These are phyloP conservation scores for Fraxinus ornus DNA, from an alignment of 305 asterid species.

Conservation along the genomic window DNA sequence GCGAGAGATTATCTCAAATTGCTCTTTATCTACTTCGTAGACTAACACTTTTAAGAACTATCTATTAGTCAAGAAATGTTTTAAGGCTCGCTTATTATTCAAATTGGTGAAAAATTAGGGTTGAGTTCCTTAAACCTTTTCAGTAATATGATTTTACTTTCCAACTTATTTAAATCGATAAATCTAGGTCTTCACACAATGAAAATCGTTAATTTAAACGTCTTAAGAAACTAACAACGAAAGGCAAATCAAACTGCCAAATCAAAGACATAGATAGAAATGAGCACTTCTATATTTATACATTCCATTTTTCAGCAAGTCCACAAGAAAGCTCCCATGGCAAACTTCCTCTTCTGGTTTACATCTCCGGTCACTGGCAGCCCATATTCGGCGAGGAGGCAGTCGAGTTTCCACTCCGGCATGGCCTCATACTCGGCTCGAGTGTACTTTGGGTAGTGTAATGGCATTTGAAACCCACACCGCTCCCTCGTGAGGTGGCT, in stretches of 20 bases:
- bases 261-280: not conserved
- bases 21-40: too few relatives aligned
- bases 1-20: too few relatives aligned
- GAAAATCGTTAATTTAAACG: not conserved
- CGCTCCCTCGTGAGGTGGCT: slow-evolving; percentile 17
- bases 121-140: too few relatives aligned
- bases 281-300: not conserved
- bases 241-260: not conserved
- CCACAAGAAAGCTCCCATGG: slow-evolving; percentile 86
- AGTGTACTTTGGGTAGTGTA: slow-evolving; percentile 72
- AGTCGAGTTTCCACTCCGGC: slow-evolving; percentile 77
- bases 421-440: slow-evolving; percentile 55
- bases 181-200: not conserved
- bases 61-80: too few relatives aligned
- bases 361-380: slow-evolving; percentile 51
- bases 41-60: too few relatives aligned
- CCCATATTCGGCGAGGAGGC: slow-evolving; percentile 54
- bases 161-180: too few relatives aligned
- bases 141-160: too few relatives aligned
- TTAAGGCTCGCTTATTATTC: too few relatives aligned
- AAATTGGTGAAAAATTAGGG: too few relatives aligned
- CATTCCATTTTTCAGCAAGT: slow-evolving; percentile 15
- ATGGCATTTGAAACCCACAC: slow-evolving; percentile 65
- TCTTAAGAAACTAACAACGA: not conserved
- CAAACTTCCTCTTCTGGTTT: slow-evolving; percentile 60